Conservation (phyloP, 2,329 filamentous ascomycete genomes). For the Daldinia eschscholtzii region DNA sequence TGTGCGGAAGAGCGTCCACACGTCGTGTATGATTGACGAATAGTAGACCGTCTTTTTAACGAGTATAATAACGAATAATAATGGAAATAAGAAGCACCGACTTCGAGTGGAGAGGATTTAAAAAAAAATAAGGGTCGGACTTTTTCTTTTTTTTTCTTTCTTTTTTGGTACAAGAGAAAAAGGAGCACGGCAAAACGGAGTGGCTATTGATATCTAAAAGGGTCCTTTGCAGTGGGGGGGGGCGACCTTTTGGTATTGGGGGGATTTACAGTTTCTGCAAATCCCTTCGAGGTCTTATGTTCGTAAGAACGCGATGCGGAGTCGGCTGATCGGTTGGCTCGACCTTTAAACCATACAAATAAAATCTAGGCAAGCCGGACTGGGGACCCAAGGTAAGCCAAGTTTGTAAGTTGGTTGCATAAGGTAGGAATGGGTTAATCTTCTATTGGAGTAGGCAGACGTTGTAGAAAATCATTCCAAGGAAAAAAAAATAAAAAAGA, state of each 20-base stretch:
- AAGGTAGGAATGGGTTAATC: slow-evolving; percentile 19
- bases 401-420: slow-evolving; percentile 33
- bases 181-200: slow-evolving; percentile 15
- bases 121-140: slow-evolving; percentile 8
- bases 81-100: slow-evolving; percentile 26
- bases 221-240: slow-evolving; percentile 26
- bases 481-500: slow-evolving; percentile 7
- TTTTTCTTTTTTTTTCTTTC: slow-evolving; percentile 17
- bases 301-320: slow-evolving; percentile 38
- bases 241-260: not conserved
- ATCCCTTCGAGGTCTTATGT: slow-evolving; percentile 31
- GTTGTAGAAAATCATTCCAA: slow-evolving; percentile 1
- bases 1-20: slow-evolving; percentile 30
- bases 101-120: slow-evolving; percentile 27
- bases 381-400: slow-evolving; percentile 23
- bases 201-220: slow-evolving; percentile 33
- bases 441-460: slow-evolving; percentile 8
- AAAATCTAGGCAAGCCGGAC: slow-evolving; percentile 35
- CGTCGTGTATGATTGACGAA: slow-evolving; percentile 32
- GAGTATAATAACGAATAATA: slow-evolving; percentile 36
- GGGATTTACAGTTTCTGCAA: slow-evolving; percentile 15
- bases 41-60: slow-evolving; percentile 28
- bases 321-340: slow-evolving; percentile 42
- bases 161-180: slow-evolving; percentile 9
- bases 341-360: slow-evolving; percentile 21